Percentiles rank a stretch among this genome's conserved stretches.
These are phyloP conservation scores for Podaxis pistillaris DNA, from an alignment of 768 basidiomycete species.

Conservation along the genomic window DNA sequence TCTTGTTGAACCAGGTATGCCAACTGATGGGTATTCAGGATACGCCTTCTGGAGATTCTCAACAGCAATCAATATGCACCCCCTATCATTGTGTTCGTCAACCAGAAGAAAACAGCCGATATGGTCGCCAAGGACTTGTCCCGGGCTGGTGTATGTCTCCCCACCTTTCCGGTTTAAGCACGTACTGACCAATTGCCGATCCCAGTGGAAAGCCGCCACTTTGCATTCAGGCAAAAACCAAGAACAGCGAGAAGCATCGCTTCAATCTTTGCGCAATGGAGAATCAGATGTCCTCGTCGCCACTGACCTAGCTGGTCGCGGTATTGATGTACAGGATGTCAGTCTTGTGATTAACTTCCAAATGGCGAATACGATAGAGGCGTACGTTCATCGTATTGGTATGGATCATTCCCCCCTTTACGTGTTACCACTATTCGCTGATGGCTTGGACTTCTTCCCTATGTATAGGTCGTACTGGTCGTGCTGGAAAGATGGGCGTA, in stretches of 20 bases:
- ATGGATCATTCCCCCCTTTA: constrained; percentile 23
- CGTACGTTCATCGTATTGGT: constrained; percentile 98
- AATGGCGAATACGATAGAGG: constrained; percentile 96
- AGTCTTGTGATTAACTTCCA: constrained; percentile 96
- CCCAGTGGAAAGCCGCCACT: constrained; percentile 85
- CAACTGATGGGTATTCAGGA: constrained; percentile 43
- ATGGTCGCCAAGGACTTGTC: constrained; percentile 95
- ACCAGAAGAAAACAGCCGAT: constrained; percentile 99
- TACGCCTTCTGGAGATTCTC: constrained; percentile 86
- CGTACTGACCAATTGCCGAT: constrained; percentile 1
- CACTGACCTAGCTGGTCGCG: constrained; percentile 96
- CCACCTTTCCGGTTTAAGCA: constrained; percentile 13
- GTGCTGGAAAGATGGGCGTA: constrained; percentile 92
- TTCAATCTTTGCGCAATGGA: constrained; percentile 84
- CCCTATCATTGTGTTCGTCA: constrained; percentile 98
- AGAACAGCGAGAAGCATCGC: constrained; percentile 91
- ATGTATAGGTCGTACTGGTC: constrained; percentile 84
- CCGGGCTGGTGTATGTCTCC: constrained; percentile 74
- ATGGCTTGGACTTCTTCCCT: constrained; percentile 8
- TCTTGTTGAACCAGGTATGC: constrained; percentile 8
- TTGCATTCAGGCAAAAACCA: constrained; percentile 98
- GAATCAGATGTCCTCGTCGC: constrained; percentile 90
- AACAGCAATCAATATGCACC: constrained; percentile 80
- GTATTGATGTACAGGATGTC: constrained; percentile 98
- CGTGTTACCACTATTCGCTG: constrained; percentile 16